Evolutionary conservation across 2,329 filamentous ascomycete genomes (phyloP), one percentile per base, ranked within the genome.

Genomic region (Botrytis pseudocinerea): DNA sequence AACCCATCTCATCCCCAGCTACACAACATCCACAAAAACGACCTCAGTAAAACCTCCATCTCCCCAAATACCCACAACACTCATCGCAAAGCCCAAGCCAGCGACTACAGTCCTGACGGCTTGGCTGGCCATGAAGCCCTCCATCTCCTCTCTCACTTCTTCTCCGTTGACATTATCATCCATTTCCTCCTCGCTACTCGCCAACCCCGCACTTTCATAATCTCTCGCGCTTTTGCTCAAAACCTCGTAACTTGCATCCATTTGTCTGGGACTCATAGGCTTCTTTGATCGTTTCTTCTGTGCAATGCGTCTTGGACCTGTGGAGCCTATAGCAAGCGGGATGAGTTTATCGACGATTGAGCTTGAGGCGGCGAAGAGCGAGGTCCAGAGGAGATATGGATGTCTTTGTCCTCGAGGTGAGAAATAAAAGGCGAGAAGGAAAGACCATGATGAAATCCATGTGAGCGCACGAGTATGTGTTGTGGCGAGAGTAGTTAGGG

Each of bases 381-480:
- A 90, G 22, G 93, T 94, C 90, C 96, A 98, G 74, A 98, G 83
- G 40, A 98, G 90, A 81, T 97, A 98, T 0, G 95, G 95, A 81
- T 98, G 95, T 80, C 92, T 90, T 77, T 89, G 87, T 72, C 90
- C 88, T 40, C 89, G 87, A 0, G 94, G 92, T 3, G 94, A 95
- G 76, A 97, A 85, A 62, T 87, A 82, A 83, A 92, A 98, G 75
- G 94, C 93, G 76, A 95, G 87, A 77, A 93, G 84, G 79, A 98
- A 90, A 44, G 93, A 90, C 70, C 88, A 85, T 71, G 90, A 88
- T 70, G 93, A 90, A 77, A 97, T 83, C 76, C 89, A 85, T 68
- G 92, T 89, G 69, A 97, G 88, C 46, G 87, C 83, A 72, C 91
- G 86, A 74, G 93, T 85, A 78, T 94, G 92, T 62, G 87, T 86